These are phyloP conservation scores for Corymbia calophylla DNA, from an alignment of 441 rosid species.

Conservation along the genomic window DNA sequence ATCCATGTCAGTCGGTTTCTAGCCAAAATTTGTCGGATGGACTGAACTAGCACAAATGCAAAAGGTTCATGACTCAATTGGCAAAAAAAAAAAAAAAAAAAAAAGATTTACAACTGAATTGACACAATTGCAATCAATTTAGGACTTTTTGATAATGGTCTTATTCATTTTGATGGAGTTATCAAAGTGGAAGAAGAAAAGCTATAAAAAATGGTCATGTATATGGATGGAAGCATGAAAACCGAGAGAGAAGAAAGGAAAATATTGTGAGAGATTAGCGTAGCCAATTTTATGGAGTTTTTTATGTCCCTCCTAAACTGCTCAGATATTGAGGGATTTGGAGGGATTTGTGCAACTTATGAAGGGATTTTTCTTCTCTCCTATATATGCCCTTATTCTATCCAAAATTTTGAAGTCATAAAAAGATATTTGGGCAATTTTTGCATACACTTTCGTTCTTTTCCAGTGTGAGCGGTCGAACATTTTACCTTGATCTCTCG, in stretches of 20 bases:
- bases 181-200: neutral
- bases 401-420: neutral
- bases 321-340: neutral
- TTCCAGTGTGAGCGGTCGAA: neutral
- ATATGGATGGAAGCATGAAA: neutral
- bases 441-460: neutral
- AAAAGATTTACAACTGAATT: too few relatives aligned
- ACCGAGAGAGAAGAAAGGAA: neutral
- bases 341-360: neutral
- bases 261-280: neutral
- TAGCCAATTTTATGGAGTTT: neutral
- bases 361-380: neutral
- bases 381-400: neutral
- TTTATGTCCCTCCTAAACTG: neutral
- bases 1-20: accelerated
- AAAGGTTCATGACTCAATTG: neutral
- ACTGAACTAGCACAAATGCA: neutral
- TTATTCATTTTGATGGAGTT: too few relatives aligned
- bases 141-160: too few relatives aligned
- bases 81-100: too few relatives aligned
- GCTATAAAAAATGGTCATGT: neutral
- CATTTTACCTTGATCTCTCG: neutral
- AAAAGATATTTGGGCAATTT: neutral
- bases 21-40: neutral
- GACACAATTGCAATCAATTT: neutral